Conservation (phyloP, 371 early-diverging fungal genomes). For the Rhizopus arrhizus region DNA sequence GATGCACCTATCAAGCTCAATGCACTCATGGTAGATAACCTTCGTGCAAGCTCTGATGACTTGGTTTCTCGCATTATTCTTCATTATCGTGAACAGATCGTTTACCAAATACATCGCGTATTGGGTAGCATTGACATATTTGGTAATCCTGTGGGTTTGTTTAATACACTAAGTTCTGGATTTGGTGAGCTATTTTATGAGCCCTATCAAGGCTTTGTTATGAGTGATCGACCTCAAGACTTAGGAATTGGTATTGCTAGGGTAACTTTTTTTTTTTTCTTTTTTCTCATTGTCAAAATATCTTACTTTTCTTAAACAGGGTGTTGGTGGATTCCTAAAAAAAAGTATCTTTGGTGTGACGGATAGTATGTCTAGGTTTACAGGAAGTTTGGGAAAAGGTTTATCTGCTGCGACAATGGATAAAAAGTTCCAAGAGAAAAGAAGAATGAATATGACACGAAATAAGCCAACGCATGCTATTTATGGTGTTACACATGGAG, state of each 20-base stretch:
- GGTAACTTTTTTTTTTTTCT: constrained; percentile 54
- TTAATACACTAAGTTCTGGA: constrained; percentile 82
- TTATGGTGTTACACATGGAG: constrained; percentile 81
- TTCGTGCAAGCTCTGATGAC: constrained; percentile 65
- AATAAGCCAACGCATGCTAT: constrained; percentile 85
- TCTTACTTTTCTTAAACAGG: constrained; percentile 22
- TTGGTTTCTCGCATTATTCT: constrained; percentile 35
- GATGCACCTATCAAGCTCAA: constrained; percentile 85
- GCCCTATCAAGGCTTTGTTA: constrained; percentile 87
- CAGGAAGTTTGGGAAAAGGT: constrained; percentile 88
- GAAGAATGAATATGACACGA: constrained; percentile 68
- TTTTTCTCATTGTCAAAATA: constrained; percentile 32
- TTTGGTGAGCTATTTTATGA: constrained; percentile 90
- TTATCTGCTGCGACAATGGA: constrained; percentile 88
- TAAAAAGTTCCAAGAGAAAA: constrained; percentile 74
- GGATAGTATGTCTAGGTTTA: constrained; percentile 83
- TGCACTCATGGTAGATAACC: constrained; percentile 80
- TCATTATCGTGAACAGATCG: constrained; percentile 78
- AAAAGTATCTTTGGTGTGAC: constrained; percentile 89
- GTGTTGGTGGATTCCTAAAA: constrained; percentile 57
- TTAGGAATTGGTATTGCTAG: constrained; percentile 85
- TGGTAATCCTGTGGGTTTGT: constrained; percentile 91
- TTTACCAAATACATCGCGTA: constrained; percentile 83
- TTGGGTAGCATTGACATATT: constrained; percentile 88
- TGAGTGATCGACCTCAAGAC: constrained; percentile 86